phyloP scores from a whole-genome alignment of 345 rosid genomes.

The Mallotus nudiflorus region DNA sequence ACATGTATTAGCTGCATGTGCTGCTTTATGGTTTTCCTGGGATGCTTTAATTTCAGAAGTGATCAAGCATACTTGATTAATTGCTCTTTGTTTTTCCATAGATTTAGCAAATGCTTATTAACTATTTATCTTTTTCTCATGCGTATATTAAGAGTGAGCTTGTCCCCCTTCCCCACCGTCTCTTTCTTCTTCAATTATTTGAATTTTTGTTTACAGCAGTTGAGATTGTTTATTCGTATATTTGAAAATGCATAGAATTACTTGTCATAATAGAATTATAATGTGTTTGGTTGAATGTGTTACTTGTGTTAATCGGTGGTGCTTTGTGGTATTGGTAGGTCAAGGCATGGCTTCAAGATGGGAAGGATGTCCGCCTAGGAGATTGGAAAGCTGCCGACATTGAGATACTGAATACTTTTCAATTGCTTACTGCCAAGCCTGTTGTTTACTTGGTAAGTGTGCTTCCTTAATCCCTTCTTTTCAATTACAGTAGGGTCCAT shows the following conservation, averaged over 20 bases:
- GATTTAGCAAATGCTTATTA: neutral
- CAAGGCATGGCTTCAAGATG: conserved; percentile 79
- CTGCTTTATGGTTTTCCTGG: neutral
- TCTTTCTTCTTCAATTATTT: neutral
- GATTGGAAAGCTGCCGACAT: conserved; percentile 98
- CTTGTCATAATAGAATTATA: neutral
- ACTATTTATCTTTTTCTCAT: neutral
- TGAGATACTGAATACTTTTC: conserved; percentile 90
- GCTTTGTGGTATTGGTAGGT: conserved; percentile 46
- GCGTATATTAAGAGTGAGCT: neutral
- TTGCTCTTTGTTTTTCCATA: neutral
- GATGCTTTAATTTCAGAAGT: neutral
- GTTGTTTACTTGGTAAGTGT: conserved; percentile 86
- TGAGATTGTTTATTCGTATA: neutral
- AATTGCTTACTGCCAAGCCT: conserved; percentile 94
- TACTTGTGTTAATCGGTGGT: conserved; percentile 7
- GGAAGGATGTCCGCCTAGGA: conserved; percentile 86
- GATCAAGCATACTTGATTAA: neutral
- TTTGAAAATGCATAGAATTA: neutral
- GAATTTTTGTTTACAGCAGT: no score
- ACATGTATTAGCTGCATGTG: neutral
- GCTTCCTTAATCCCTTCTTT: neutral
- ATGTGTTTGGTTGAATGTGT: neutral
- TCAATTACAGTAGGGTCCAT: neutral
- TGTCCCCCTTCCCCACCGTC: neutral